Percentiles rank a stretch among this genome's conserved stretches.
Conservation (phyloP, 768 basidiomycete species). For the Roridomyces roridus region DNA sequence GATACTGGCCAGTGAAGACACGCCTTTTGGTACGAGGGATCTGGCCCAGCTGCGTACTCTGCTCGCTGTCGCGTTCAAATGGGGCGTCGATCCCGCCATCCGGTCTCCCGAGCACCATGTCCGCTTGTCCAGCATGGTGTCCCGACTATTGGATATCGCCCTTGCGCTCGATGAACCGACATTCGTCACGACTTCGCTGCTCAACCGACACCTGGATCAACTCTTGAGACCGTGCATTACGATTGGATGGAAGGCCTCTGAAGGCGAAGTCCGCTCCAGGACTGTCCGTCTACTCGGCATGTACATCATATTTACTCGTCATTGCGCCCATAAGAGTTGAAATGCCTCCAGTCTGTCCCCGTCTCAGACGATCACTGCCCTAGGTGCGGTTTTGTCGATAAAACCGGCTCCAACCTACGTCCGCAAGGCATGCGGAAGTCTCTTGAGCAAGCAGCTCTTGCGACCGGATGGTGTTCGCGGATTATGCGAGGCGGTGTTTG, state of each 20-base stretch:
- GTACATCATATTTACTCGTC: conserved; percentile 50
- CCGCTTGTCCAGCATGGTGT: conserved; percentile 48
- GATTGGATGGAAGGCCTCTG: conserved; percentile 66
- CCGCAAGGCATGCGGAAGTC: conserved; percentile 61
- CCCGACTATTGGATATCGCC: conserved; percentile 53
- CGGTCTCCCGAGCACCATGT: conserved; percentile 53
- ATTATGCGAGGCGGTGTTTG: conserved; percentile 72
- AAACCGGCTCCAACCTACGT: conserved; percentile 54
- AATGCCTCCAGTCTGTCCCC: conserved; percentile 59
- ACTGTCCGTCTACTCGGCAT: conserved; percentile 63
- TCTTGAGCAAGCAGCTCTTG: conserved; percentile 74
- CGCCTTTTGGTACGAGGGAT: conserved; percentile 69
- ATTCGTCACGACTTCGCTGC: conserved; percentile 62
- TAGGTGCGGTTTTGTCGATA: conserved; percentile 64
- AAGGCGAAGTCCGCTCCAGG: conserved; percentile 54
- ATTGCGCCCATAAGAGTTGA: conserved; percentile 23
- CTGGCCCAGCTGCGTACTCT: conserved; percentile 66
- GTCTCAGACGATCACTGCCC: conserved; percentile 66
- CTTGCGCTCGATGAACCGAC: conserved; percentile 68
- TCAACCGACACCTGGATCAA: conserved; percentile 60
- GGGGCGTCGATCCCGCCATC: conserved; percentile 73
- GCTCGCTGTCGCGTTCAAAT: conserved; percentile 72
- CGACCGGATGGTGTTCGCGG: conserved; percentile 75
- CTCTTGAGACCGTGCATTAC: conserved; percentile 64
- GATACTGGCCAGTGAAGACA: conserved; percentile 38